A percentile compares a stretch with the other conserved stretches of the same genome.
Conservation (phyloP, 352 stramenopile genomes). For the Globisporangium lucens region DNA sequence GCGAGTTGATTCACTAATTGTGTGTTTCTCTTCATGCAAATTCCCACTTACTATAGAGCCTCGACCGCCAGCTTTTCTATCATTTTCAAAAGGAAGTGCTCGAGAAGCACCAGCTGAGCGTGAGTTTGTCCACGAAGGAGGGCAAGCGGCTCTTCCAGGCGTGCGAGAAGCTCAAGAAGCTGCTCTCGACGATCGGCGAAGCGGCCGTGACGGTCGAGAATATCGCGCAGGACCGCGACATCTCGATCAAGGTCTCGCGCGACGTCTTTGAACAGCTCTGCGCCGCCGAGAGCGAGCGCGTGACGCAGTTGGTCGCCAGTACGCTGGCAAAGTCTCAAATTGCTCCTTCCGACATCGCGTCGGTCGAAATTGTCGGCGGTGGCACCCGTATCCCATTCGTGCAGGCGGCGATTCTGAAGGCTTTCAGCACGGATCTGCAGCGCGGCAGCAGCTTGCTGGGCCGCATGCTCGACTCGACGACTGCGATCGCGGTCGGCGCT, state of each 20-base stretch:
- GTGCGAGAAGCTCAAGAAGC: constrained; percentile 87
- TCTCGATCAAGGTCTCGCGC: constrained; percentile 70
- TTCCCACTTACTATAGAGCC: constrained; percentile 27
- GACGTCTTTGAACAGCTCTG: constrained; percentile 74
- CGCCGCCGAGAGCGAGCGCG: constrained; percentile 33
- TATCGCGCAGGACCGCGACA: constrained; percentile 75
- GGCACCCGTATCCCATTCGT: constrained; percentile 88
- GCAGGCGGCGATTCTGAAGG: constrained; percentile 67
- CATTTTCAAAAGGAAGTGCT: constrained; percentile 74
- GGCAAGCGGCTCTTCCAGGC: constrained; percentile 85
- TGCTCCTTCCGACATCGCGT: constrained; percentile 41
- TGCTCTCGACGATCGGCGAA: constrained; percentile 84
- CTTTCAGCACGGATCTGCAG: constrained; percentile 41
- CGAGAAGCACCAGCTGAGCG: constrained; percentile 42
- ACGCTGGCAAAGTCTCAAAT: constrained; percentile 50
- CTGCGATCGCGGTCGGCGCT: constrained; percentile 74
- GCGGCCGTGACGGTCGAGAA: constrained; percentile 84
- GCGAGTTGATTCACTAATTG: neutral
- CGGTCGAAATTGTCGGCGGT: constrained; percentile 89
- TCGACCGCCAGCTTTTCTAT: constrained; percentile 75
- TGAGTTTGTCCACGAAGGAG: constrained; percentile 69
- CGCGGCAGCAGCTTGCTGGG: constrained; percentile 44
- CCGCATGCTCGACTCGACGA: constrained; percentile 88
- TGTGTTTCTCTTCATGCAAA: neutral
- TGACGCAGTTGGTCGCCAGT: constrained; percentile 53